These are phyloP conservation scores for Brassica juncea DNA, from an alignment of 345 rosid species.

Conservation along the genomic window DNA sequence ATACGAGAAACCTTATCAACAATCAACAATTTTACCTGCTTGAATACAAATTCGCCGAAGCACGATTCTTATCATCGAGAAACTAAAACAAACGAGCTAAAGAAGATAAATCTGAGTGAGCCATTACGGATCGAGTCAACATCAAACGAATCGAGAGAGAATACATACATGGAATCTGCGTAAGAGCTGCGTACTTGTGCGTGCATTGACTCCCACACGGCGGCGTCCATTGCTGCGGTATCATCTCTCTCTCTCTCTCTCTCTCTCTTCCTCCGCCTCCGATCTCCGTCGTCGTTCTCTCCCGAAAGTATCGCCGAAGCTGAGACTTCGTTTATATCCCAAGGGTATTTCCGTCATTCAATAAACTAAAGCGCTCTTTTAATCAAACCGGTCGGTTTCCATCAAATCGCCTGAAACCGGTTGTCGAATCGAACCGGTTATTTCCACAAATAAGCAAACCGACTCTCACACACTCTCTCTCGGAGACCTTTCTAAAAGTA, in stretches of 20 bases:
- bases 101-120: neutral
- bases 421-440: neutral
- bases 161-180: conserved; percentile 76
- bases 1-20: conserved; percentile 12
- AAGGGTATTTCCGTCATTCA: conserved; percentile 16
- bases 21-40: neutral
- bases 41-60: neutral
- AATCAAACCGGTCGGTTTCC: conserved; percentile 3
- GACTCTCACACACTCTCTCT: neutral
- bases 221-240: conserved; percentile 81
- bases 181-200: conserved; percentile 71
- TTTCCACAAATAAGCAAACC: neutral
- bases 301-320: conserved; percentile 25
- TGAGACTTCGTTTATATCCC: neutral
- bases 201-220: conserved; percentile 90
- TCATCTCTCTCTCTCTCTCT: conserved; percentile 43
- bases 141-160: neutral
- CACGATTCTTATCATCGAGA: neutral
- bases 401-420: neutral
- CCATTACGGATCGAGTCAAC: conserved; percentile 15
- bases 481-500: neutral
- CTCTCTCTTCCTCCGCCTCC: conserved; percentile 25
- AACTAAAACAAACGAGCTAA: conserved; percentile 1
- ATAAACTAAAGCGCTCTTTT: neutral
- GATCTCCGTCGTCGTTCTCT: conserved; percentile 2